phyloP scores from a whole-genome alignment of 345 rosid genomes.

The Litchi chinensis region DNA sequence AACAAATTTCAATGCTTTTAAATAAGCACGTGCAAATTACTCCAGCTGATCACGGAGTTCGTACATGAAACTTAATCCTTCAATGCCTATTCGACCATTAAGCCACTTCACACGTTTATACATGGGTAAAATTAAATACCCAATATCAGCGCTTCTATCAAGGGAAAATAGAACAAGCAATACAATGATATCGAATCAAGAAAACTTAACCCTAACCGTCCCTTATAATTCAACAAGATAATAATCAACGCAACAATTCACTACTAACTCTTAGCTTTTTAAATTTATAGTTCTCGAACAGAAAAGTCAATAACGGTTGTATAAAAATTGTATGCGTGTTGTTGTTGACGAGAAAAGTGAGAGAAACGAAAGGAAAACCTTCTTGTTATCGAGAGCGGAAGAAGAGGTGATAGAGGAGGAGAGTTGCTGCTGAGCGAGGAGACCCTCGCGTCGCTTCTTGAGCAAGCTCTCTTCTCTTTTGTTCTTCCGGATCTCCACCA shows the following conservation, averaged over 20 bases:
- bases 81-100: too few species aligned
- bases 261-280: neutral
- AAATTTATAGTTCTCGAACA: neutral
- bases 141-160: neutral
- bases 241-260: slow-evolving; percentile 6
- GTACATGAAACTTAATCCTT: too few species aligned
- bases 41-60: neutral
- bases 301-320: neutral
- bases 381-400: slow-evolving; percentile 47
- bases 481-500: slow-evolving; percentile 90
- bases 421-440: slow-evolving; percentile 36
- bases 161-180: neutral
- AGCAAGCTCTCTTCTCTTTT: slow-evolving; percentile 73
- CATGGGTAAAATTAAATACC: neutral
- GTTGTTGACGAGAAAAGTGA: neutral
- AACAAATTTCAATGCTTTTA: neutral
- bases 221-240: slow-evolving; percentile 10
- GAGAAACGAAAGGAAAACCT: slow-evolving; percentile 12
- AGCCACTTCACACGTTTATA: neutral
- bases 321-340: neutral
- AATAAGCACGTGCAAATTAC: neutral
- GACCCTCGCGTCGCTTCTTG: slow-evolving; percentile 77
- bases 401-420: slow-evolving; percentile 41
- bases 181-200: neutral
- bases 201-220: slow-evolving; percentile 18